These are phyloP conservation scores for Hymenoscyphus infarciens DNA, from an alignment of 2,329 filamentous ascomycete species.

Conservation along the genomic window DNA sequence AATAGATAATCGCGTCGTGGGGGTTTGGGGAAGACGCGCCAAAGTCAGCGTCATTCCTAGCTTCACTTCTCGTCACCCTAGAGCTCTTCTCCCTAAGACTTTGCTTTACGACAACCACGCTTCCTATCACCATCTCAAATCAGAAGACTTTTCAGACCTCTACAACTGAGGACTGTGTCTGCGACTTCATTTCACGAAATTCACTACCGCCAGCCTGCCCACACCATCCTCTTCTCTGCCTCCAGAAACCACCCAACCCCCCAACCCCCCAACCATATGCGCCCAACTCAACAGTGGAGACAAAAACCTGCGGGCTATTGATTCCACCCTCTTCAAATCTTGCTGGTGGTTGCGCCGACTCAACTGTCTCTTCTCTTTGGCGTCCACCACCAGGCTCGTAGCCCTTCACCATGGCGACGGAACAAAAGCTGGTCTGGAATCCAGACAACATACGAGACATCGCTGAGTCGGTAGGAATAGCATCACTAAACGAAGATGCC, in stretches of 20 bases:
- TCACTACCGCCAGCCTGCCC: background rate
- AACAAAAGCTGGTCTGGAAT: conserved; percentile 72
- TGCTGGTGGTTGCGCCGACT: background rate
- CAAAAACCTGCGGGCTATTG: background rate
- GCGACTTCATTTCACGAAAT: background rate
- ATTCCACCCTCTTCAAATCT: background rate
- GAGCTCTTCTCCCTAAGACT: background rate
- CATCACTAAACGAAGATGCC: conserved; percentile 76
- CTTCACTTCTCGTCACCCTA: background rate
- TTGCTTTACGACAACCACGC: background rate
- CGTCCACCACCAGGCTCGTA: background rate
- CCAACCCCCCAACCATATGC: conserved; percentile 4
- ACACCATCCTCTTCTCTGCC: background rate
- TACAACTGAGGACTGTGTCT: background rate
- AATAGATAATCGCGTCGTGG: background rate
- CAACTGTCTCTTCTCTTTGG: background rate
- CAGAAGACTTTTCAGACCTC: background rate
- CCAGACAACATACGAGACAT: conserved; percentile 94
- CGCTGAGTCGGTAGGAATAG: conserved; percentile 90
- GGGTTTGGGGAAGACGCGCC: background rate
- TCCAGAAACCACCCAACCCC: background rate
- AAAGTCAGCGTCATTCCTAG: background rate
- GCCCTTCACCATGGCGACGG: conserved; percentile 12
- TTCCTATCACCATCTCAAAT: background rate
- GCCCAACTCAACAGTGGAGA: conserved; percentile 4